Base-by-base conservation (phyloP, 805 yeast genomes). In the Candida loeiensis region DNA sequence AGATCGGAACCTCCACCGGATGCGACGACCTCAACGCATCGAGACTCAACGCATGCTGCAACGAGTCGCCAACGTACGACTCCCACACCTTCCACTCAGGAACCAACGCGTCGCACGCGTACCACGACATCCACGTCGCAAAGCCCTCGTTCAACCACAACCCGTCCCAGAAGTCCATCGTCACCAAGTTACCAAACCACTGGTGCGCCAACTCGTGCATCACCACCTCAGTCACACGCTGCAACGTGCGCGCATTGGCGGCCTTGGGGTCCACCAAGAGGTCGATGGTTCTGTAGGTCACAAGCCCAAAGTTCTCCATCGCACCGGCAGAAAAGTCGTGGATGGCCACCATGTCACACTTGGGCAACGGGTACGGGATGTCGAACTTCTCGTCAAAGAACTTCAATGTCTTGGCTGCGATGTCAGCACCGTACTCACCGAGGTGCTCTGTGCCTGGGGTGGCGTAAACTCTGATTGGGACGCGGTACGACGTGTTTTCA, bases 121-220 rank as follows among this genome's bases (percentile, higher is more conserved):
- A 82, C 89, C 91, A 85, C 4, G 91, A 85, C 83, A 83, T 84
- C 87, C 91, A 85, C 39, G 95, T 85, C 36, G 95, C 95, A 52
- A 85, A 86, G 34, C 93, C 91, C 67, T 85, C 95, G 58, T 85
- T 85, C 53, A 85, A 74, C 91, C 93, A 85, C 54, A 85, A 74
- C 49, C 87, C 91, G 62, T 84, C 87, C 95, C 95, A 85, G 82
- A 87, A 85, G 56, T 85, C 90, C 95, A 85, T 85, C 40, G 95
- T 85, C 45, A 85, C 95, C 63, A 85, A 72, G 63, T 85, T 82
- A 58, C 95, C 95, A 54, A 85, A 85, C 95, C 95, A 85, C 69
- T 85, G 95, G 63, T 85, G 95, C 36, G 95, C 93, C 66, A 85
- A 74, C 66, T 85, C 95, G 66, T 85, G 95, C 67, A 82, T 86